These are phyloP conservation scores for Pachyrhizus erosus DNA, from an alignment of 306 rosid species.

Conservation along the genomic window DNA sequence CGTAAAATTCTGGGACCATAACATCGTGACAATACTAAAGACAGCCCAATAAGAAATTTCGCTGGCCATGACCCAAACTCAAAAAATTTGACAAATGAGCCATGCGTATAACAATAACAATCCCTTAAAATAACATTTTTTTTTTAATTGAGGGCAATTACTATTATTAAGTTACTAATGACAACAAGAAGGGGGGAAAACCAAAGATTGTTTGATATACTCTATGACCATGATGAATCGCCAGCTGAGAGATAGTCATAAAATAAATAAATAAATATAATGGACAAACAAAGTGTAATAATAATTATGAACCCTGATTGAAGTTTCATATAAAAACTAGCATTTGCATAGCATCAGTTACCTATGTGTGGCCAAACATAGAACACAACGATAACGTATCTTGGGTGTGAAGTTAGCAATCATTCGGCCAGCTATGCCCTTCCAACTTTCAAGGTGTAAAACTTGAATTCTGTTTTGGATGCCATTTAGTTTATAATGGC, in stretches of 20 bases:
- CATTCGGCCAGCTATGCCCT: slow-evolving; percentile 31
- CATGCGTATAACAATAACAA: background rate
- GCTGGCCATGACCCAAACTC: background rate
- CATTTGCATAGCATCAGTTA: background rate
- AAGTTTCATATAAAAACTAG: background rate
- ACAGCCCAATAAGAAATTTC: background rate
- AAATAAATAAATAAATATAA: background rate
- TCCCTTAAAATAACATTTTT: background rate
- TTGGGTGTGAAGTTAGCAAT: slow-evolving; percentile 45
- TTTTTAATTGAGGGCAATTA: background rate
- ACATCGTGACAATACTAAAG: no score
- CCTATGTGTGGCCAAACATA: slow-evolving; percentile 1
- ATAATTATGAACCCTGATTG: background rate
- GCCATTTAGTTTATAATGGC: slow-evolving; percentile 1
- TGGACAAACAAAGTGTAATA: background rate
- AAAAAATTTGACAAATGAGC: background rate
- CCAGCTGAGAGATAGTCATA: background rate
- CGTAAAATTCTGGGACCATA: no score
- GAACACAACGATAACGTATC: slow-evolving; percentile 28
- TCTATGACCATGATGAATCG: background rate
- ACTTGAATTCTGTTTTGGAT: slow-evolving; percentile 9
- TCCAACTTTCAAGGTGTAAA: slow-evolving; percentile 33
- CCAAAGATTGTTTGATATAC: background rate
- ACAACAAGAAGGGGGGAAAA: background rate
- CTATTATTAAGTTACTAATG: background rate